Evolutionary conservation across 768 basidiomycete species (phyloP).

Genomic region (Termitomyces heimii): DNA sequence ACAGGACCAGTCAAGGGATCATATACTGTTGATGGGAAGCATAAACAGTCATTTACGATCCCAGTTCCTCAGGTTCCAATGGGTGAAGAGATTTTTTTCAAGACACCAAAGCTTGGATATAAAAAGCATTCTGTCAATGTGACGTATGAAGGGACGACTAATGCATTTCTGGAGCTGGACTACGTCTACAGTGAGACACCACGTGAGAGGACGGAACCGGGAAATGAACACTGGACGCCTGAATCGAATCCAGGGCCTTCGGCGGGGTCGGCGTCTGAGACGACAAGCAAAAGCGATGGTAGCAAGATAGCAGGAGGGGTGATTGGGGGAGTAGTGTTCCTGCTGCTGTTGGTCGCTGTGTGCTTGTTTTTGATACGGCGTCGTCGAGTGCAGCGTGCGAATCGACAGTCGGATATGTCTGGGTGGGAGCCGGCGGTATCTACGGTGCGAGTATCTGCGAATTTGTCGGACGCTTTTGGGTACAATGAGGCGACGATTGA

Average conservation of each 20-base stretch:
- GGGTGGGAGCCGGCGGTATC: too few species aligned
- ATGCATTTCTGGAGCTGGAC: slow-evolving; percentile 11
- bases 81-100: slow-evolving; percentile 16
- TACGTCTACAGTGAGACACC: too few species aligned
- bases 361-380: neutral
- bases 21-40: slow-evolving; percentile 20
- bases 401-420: too few species aligned
- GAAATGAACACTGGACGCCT: too few species aligned
- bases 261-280: fast-evolving
- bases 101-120: slow-evolving; percentile 8
- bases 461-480: neutral
- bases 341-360: neutral
- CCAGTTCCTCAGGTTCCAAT: neutral
- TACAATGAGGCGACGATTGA: slow-evolving; percentile 2
- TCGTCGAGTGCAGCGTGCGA: too few species aligned
- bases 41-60: neutral
- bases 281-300: too few species aligned
- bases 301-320: neutral
- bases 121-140: neutral
- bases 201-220: too few species aligned
- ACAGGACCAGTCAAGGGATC: slow-evolving; percentile 8
- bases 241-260: too few species aligned
- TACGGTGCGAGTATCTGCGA: neutral
- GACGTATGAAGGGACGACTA: slow-evolving; percentile 10
- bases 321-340: neutral